Conservation (phyloP, 768 basidiomycete species). For the Sporobolomyces roseus region DNA sequence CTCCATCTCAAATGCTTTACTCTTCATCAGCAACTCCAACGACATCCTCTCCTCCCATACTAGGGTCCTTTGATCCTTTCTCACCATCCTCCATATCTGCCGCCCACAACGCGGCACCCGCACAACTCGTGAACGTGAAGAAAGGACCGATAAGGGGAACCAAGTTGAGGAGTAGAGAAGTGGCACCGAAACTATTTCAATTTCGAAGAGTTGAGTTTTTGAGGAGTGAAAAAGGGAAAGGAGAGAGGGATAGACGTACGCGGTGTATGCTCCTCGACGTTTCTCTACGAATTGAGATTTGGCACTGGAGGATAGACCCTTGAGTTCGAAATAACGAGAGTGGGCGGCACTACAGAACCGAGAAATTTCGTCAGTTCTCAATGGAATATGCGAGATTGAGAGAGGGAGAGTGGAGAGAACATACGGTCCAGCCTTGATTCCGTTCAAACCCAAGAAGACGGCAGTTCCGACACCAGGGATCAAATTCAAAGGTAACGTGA, state of each 20-base stretch:
- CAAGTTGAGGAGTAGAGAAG: slow-evolving; percentile 60
- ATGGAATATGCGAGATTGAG: neutral
- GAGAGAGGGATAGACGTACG: slow-evolving; percentile 54
- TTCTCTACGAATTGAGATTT: slow-evolving; percentile 52
- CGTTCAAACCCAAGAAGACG: slow-evolving; percentile 59
- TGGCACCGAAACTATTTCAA: slow-evolving; percentile 57
- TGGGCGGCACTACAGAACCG: slow-evolving; percentile 56
- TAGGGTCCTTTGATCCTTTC: neutral
- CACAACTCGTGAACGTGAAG: slow-evolving; percentile 60
- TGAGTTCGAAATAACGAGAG: slow-evolving; percentile 66
- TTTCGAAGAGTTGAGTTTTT: neutral
- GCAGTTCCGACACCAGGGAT: slow-evolving; percentile 65
- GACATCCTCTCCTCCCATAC: neutral
- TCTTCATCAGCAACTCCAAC: slow-evolving; percentile 10
- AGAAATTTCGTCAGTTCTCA: neutral
- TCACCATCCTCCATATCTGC: slow-evolving; percentile 58
- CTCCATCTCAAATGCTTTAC: neutral
- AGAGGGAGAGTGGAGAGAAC: slow-evolving; percentile 1
- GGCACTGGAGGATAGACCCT: slow-evolving; percentile 53
- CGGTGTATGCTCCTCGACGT: slow-evolving; percentile 62
- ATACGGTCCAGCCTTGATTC: slow-evolving; percentile 36
- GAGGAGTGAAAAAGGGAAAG: neutral
- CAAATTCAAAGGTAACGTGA: slow-evolving; percentile 65
- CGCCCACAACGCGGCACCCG: slow-evolving; percentile 71
- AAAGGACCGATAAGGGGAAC: slow-evolving; percentile 60